These are phyloP conservation scores for Pseudozyma thailandica DNA, from an alignment of 1,284 basidiomycete genomes.

Conservation along the genomic window DNA sequence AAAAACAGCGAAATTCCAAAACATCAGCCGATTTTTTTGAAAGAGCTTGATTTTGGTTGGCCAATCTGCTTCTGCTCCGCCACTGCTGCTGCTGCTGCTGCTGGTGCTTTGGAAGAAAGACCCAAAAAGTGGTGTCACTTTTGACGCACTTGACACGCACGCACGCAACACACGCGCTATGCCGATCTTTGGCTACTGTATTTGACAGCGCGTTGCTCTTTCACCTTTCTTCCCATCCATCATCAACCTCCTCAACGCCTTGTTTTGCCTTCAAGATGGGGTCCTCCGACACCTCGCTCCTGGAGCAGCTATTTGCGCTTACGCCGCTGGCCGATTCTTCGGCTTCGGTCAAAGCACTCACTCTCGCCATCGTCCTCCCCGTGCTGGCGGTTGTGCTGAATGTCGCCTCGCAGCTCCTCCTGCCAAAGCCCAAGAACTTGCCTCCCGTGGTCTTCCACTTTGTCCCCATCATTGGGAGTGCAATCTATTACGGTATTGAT, in stretches of 20 bases:
- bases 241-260: not conserved
- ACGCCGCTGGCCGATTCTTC: conserved; percentile 36
- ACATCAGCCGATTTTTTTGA: not conserved
- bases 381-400: conserved; percentile 72
- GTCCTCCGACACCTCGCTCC: conserved; percentile 13
- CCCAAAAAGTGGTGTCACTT: too few relatives aligned
- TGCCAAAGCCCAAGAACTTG: conserved; percentile 60
- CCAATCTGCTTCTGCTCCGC: too few relatives aligned
- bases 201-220: not conserved
- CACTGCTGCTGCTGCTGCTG: too few relatives aligned
- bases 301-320: conserved; percentile 33
- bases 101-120: not conserved
- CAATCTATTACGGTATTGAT: conserved; percentile 79
- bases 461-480: conserved; percentile 80
- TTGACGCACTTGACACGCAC: too few relatives aligned
- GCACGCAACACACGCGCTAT: not conserved
- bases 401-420: conserved; percentile 70
- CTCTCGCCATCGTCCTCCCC: conserved; percentile 25
- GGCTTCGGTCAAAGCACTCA: conserved; percentile 14
- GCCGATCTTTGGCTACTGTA: not conserved
- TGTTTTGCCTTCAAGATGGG: not conserved
- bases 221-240: not conserved
- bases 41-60: not conserved
- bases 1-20: not conserved
- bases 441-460: conserved; percentile 84